A percentile compares a stretch with the other conserved stretches of the same genome.
Evolutionary conservation across 2,329 filamentous ascomycete species (phyloP).

Genomic region (Aspergillus thermomutatus): DNA sequence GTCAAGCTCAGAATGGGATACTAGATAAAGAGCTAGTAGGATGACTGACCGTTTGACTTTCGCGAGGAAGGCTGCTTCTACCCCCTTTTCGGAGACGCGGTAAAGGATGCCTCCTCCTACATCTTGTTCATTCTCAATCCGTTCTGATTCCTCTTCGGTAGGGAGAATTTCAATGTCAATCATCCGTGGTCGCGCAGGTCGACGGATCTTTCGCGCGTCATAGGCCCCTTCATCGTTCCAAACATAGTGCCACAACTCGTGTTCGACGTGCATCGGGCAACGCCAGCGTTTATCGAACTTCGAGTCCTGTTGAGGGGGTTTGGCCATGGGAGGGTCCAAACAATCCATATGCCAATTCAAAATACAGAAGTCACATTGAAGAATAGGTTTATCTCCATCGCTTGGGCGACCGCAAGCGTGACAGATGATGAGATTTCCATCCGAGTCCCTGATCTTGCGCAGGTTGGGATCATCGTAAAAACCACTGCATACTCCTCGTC

Average conservation of each 20-base stretch:
- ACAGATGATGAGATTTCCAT: conserved; percentile 75
- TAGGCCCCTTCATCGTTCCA: conserved; percentile 54
- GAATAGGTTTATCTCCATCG: conserved; percentile 65
- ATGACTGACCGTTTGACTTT: conserved; percentile 48
- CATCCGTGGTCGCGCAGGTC: conserved; percentile 48
- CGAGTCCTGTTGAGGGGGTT: conserved; percentile 61
- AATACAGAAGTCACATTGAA: conserved; percentile 80
- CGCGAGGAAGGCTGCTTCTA: conserved; percentile 70
- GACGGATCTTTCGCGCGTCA: conserved; percentile 35
- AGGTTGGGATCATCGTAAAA: conserved; percentile 29
- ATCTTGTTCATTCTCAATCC: conserved; percentile 60
- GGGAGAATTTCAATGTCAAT: conserved; percentile 67
- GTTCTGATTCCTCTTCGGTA: conserved; percentile 50
- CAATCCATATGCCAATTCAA: conserved; percentile 92
- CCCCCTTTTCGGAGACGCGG: conserved; percentile 60
- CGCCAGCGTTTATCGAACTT: conserved; percentile 64
- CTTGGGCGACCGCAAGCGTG: conserved; percentile 68
- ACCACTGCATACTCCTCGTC: conserved; percentile 16
- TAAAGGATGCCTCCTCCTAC: conserved; percentile 63
- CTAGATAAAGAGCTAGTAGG: not conserved
- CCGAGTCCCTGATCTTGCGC: conserved; percentile 62
- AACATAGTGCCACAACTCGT: conserved; percentile 53
- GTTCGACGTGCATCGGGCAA: conserved; percentile 82
- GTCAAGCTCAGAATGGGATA: not conserved
- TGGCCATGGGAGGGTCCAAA: conserved; percentile 75